Evolutionary conservation across 768 basidiomycete genomes (phyloP).

Genomic region (Cyathus striatus): DNA sequence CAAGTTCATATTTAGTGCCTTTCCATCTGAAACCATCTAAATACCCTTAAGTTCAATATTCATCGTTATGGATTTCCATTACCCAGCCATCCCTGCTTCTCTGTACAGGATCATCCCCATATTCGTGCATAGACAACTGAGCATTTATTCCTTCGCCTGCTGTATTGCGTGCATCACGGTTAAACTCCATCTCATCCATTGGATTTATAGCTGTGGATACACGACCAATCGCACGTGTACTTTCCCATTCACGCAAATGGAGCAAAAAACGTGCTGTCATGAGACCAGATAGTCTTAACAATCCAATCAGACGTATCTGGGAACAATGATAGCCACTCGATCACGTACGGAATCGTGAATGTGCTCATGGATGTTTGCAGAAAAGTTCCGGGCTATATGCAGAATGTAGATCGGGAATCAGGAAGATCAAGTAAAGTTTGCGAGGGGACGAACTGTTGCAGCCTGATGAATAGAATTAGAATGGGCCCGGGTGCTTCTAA

Average conservation of each 20-base stretch:
- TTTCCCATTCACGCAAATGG: neutral
- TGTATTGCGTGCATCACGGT: too few species aligned
- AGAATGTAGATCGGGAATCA: neutral
- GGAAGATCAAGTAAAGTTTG: neutral
- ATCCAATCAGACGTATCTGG: neutral
- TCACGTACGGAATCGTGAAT: neutral
- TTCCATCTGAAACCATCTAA: too few species aligned
- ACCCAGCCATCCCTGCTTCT: too few species aligned
- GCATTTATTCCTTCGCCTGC: too few species aligned
- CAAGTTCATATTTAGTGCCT: too few species aligned
- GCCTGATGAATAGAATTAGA: neutral
- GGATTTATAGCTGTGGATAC: too few species aligned
- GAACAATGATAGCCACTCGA: neutral
- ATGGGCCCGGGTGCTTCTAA: neutral
- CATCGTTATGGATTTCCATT: too few species aligned
- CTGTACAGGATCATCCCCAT: too few species aligned
- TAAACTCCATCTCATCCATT: too few species aligned
- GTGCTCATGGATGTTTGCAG: neutral
- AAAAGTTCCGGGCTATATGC: neutral
- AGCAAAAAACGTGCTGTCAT: neutral
- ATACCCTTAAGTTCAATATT: too few species aligned
- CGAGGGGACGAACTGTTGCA: neutral
- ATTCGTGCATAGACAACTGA: too few species aligned
- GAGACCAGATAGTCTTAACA: neutral
- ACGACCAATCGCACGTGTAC: too few species aligned